Conservation (phyloP, 768 basidiomycete genomes). For the Boletus sp. region DNA sequence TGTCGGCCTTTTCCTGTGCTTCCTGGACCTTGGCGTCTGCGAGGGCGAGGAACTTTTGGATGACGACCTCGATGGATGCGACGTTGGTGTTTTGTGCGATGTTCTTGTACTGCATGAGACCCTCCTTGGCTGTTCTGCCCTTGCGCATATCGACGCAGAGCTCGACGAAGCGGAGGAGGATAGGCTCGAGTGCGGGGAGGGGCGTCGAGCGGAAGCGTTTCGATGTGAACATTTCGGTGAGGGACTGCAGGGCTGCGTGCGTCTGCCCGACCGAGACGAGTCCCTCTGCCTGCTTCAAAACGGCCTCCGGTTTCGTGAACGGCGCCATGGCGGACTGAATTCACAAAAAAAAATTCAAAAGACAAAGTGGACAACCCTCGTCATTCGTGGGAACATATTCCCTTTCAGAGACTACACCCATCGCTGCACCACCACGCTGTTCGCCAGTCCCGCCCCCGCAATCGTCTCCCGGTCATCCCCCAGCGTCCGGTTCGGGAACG, state of each 20-base stretch:
- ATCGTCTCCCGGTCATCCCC: conserved; percentile 66
- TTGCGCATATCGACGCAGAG: conserved; percentile 95
- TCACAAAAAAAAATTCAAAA: neutral
- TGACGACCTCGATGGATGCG: conserved; percentile 86
- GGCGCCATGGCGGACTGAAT: conserved; percentile 62
- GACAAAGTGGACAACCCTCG: neutral
- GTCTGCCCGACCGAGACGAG: conserved; percentile 90
- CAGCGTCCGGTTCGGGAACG: conserved; percentile 79
- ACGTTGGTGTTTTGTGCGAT: conserved; percentile 93
- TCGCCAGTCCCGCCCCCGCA: conserved; percentile 65
- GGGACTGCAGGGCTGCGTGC: conserved; percentile 83
- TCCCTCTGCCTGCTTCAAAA: conserved; percentile 90
- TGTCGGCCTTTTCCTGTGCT: conserved; percentile 84
- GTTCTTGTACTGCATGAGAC: conserved; percentile 96
- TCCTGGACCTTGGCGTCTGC: conserved; percentile 80
- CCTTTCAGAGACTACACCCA: conserved; percentile 47
- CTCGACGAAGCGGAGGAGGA: conserved; percentile 93
- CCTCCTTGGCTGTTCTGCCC: conserved; percentile 86
- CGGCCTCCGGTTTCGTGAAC: conserved; percentile 86
- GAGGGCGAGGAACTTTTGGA: conserved; percentile 79
- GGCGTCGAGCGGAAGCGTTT: conserved; percentile 95
- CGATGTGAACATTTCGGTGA: conserved; percentile 89
- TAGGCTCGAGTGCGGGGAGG: conserved; percentile 85
- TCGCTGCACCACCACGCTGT: conserved; percentile 83
- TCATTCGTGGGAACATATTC: conserved; percentile 12